Evolutionary conservation across 1,284 basidiomycete species (phyloP).

Genomic region (Singerocomus inundabilis): DNA sequence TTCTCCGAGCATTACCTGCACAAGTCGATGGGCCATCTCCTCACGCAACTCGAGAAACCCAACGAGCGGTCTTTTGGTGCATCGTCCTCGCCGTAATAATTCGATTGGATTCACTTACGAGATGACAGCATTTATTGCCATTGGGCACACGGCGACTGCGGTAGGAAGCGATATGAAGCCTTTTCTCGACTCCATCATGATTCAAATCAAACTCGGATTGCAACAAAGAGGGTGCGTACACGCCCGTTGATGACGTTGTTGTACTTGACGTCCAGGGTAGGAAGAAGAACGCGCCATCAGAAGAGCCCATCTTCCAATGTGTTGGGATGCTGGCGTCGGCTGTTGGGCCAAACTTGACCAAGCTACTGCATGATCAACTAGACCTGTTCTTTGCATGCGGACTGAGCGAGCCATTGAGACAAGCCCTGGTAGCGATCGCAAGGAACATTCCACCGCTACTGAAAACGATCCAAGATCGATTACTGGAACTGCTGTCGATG

Average conservation of each 20-base stretch:
- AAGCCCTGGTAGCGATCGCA: constrained; percentile 86
- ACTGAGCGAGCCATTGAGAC: constrained; percentile 84
- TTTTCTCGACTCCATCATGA: constrained; percentile 92
- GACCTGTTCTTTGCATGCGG: constrained; percentile 97
- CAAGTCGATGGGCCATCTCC: constrained; percentile 88
- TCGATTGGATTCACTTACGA: constrained; percentile 8
- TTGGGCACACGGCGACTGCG: constrained; percentile 92
- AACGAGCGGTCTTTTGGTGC: constrained; percentile 86
- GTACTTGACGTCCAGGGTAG: constrained; percentile 40
- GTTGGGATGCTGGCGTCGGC: constrained; percentile 94
- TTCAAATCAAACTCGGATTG: constrained; percentile 86
- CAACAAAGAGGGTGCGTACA: constrained; percentile 75
- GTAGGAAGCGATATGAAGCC: constrained; percentile 95
- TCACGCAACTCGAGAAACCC: constrained; percentile 87
- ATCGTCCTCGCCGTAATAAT: constrained; percentile 10
- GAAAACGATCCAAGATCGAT: constrained; percentile 90
- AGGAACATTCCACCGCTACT: constrained; percentile 88
- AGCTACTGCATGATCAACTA: constrained; percentile 93
- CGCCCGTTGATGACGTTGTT: constrained; percentile 4
- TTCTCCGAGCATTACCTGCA: constrained; percentile 90
- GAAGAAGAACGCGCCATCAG: constrained; percentile 90
- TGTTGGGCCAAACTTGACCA: constrained; percentile 94
- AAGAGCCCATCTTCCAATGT: constrained; percentile 97
- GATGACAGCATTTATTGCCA: constrained; percentile 84
- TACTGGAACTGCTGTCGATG: constrained; percentile 80